These are phyloP conservation scores for Biancaea sappan DNA, from an alignment of 306 rosid species.

Conservation along the genomic window DNA sequence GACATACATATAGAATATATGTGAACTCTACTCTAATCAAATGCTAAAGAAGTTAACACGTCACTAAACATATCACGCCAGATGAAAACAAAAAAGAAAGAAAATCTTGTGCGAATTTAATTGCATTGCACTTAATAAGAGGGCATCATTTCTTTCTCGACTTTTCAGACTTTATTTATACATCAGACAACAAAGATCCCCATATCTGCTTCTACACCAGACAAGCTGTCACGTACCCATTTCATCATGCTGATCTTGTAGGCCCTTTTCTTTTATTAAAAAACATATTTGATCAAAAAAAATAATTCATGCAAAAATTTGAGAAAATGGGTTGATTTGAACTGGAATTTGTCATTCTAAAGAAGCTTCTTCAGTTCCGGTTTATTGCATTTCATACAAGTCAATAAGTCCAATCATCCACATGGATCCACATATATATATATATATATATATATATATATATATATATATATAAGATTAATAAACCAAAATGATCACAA, in stretches of 20 bases:
- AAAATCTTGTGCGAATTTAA: too few species aligned
- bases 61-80: too few species aligned
- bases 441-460: too few species aligned
- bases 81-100: too few species aligned
- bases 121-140: slow-evolving; percentile 32
- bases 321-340: slow-evolving; percentile 34
- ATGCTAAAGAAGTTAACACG: too few species aligned
- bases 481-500: too few species aligned
- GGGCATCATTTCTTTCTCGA: slow-evolving; percentile 36
- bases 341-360: slow-evolving; percentile 8
- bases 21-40: too few species aligned
- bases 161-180: slow-evolving; percentile 53
- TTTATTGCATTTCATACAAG: too few species aligned
- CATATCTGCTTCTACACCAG: slow-evolving; percentile 37
- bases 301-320: slow-evolving; percentile 21
- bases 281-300: background rate
- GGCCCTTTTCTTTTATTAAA: slow-evolving; percentile 36
- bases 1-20: too few species aligned
- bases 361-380: too few species aligned
- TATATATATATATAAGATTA: too few species aligned
- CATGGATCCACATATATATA: too few species aligned
- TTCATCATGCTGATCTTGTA: slow-evolving; percentile 62
- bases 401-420: slow-evolving; percentile 36
- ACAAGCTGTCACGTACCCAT: slow-evolving; percentile 51
- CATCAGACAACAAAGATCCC: slow-evolving; percentile 60